Evolutionary conservation across 768 basidiomycete genomes (phyloP).

Genomic region (Tephrocybe sp.): DNA sequence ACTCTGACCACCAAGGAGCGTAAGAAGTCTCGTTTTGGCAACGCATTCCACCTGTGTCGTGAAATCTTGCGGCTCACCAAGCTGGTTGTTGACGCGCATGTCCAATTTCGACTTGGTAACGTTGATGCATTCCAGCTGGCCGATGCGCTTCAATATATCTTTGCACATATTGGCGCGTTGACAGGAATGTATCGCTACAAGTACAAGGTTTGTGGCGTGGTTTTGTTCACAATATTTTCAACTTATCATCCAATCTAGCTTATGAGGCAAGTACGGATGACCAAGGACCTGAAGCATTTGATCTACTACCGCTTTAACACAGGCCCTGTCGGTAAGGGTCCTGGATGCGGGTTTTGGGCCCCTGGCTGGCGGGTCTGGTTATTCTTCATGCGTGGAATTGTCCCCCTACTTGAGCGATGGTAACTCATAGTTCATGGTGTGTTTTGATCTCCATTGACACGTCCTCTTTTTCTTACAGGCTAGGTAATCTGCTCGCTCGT

Average conservation of each 20-base stretch:
- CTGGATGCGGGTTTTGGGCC: slow-evolving; percentile 99
- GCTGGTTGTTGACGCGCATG: slow-evolving; percentile 97
- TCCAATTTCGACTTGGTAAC: slow-evolving; percentile 97
- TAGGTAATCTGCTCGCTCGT: slow-evolving; percentile 95
- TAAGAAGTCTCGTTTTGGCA: slow-evolving; percentile 99
- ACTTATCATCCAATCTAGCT: slow-evolving; percentile 45
- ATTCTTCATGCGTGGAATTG: slow-evolving; percentile 99
- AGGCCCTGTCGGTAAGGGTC: slow-evolving; percentile 98
- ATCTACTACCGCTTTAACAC: slow-evolving; percentile 99
- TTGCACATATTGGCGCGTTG: slow-evolving; percentile 94
- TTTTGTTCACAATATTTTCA: not conserved
- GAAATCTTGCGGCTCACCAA: slow-evolving; percentile 98
- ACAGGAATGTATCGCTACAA: slow-evolving; percentile 99
- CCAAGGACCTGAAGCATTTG: slow-evolving; percentile 97
- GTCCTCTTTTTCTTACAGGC: slow-evolving; percentile 36
- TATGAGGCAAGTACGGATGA: slow-evolving; percentile 99
- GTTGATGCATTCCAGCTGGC: slow-evolving; percentile 99
- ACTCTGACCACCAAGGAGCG: slow-evolving; percentile 99
- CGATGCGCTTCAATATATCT: slow-evolving; percentile 97
- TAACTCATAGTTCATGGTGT: slow-evolving; percentile 25
- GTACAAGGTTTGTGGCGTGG: slow-evolving; percentile 72
- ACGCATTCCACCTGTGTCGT: slow-evolving; percentile 97
- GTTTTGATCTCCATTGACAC: not conserved
- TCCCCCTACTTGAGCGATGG: slow-evolving; percentile 97
- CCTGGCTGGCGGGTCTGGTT: slow-evolving; percentile 99